Evolutionary conservation across 2,329 filamentous ascomycete genomes (phyloP).

Genomic region (Neonectria magnoliae): DNA sequence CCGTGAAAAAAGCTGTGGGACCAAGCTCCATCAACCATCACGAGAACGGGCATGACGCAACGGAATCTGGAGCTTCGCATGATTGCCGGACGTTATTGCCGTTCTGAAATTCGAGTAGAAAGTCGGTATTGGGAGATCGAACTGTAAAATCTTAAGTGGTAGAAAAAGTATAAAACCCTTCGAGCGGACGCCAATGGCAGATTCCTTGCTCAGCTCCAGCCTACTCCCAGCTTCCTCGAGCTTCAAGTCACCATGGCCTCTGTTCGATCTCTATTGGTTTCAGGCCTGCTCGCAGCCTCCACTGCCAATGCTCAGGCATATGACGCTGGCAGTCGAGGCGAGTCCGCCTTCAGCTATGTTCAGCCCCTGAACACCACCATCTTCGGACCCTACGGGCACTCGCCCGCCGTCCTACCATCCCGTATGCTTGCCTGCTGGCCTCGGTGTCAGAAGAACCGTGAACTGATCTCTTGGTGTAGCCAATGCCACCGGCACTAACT

Average conservation of each 20-base stretch:
- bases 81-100: background rate
- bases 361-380: constrained; percentile 55
- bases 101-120: background rate
- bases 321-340: constrained; percentile 33
- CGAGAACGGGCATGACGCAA: constrained; percentile 31
- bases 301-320: constrained; percentile 42
- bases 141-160: background rate
- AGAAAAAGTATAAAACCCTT: constrained; percentile 21
- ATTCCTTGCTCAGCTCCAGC: constrained; percentile 15
- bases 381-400: constrained; percentile 52
- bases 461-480: constrained; percentile 40
- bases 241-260: constrained; percentile 32
- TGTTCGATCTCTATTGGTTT: constrained; percentile 49
- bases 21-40: constrained; percentile 20
- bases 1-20: background rate
- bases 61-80: background rate
- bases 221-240: constrained; percentile 16
- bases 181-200: background rate
- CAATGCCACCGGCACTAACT: constrained; percentile 50
- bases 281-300: constrained; percentile 46
- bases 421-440: constrained; percentile 42
- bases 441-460: background rate
- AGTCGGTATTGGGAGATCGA: background rate
- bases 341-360: constrained; percentile 50
- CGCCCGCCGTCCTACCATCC: constrained; percentile 48